Evolutionary conservation across 1,139 yeast genomes (phyloP).

Genomic region (Protomyces pachydermus): DNA sequence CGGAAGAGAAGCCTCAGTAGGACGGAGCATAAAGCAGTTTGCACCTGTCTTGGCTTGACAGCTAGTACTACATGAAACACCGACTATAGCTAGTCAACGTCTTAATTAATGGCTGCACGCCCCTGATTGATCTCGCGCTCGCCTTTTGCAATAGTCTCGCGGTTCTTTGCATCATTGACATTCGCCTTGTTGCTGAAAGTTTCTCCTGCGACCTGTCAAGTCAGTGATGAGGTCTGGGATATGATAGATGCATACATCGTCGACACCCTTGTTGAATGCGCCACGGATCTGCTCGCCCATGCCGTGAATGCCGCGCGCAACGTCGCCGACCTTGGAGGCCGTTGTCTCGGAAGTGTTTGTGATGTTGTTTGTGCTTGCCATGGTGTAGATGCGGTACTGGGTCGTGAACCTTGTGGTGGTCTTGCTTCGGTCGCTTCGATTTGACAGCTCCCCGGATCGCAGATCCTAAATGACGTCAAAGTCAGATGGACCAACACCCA

Average conservation of each 20-base stretch:
- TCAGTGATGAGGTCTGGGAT: not conserved
- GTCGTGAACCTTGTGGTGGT: not conserved
- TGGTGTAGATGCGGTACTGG: not conserved
- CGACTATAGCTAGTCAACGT: not conserved
- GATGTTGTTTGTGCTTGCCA: constrained; percentile 1
- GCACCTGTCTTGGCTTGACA: not conserved
- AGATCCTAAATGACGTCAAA: not conserved
- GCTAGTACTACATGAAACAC: not conserved
- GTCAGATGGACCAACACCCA: not conserved
- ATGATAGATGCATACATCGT: not conserved
- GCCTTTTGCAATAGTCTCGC: constrained; percentile 15
- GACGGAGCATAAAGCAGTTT: not conserved
- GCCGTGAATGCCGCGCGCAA: constrained; percentile 20
- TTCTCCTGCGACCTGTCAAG: not conserved
- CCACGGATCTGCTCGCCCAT: constrained; percentile 24
- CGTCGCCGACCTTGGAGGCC: constrained; percentile 3
- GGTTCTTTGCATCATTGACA: constrained; percentile 17
- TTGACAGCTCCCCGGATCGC: not conserved
- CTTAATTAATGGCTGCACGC: not conserved
- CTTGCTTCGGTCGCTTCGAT: not conserved
- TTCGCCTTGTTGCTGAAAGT: constrained; percentile 12
- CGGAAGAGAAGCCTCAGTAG: constrained; percentile 22
- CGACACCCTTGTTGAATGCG: constrained; percentile 24
- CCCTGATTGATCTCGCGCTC: constrained; percentile 1
- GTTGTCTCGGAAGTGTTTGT: constrained; percentile 1